A percentile compares a stretch with the other conserved stretches of the same genome.
Conservation (phyloP, 768 basidiomycete species). For the Solioccasus polychromus region DNA sequence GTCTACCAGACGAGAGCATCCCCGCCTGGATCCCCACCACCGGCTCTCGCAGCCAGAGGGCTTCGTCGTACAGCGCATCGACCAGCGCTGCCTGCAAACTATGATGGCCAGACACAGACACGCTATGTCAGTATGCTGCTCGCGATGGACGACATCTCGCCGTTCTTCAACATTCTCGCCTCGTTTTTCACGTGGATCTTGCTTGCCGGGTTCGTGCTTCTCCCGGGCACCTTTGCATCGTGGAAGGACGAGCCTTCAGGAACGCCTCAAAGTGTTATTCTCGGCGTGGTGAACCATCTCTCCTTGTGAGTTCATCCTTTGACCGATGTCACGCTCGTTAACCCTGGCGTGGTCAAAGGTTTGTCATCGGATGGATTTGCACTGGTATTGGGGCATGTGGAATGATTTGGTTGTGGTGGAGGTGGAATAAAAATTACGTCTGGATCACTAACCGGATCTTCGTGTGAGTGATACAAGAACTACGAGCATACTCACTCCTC, state of each 20-base stretch:
- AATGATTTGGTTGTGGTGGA: conserved; percentile 60
- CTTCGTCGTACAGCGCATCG: conserved; percentile 20
- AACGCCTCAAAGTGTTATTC: conserved; percentile 32
- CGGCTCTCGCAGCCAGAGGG: conserved; percentile 11
- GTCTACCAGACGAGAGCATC: conserved; percentile 2
- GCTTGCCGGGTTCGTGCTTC: conserved; percentile 59
- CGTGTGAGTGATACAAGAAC: conserved; percentile 37
- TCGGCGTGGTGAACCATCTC: conserved; percentile 35
- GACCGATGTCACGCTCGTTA: conserved; percentile 1
- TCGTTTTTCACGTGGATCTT: conserved; percentile 63
- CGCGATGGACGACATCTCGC: conserved; percentile 54
- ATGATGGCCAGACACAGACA: conserved; percentile 33
- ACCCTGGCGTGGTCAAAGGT: conserved; percentile 32
- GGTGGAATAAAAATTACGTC: conserved; percentile 56
- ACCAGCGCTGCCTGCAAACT: conserved; percentile 21
- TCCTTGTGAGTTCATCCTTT: too few relatives aligned
- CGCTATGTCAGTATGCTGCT: conserved; percentile 62
- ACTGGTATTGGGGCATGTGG: conserved; percentile 50
- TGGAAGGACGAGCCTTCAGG: conserved; percentile 26
- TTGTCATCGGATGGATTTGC: conserved; percentile 52
- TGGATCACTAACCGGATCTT: conserved; percentile 59
- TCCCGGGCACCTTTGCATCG: conserved; percentile 60
- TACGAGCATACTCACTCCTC: background rate
- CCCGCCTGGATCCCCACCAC: background rate
- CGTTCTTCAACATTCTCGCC: conserved; percentile 46